These are phyloP conservation scores for Stramenopiles sp. DNA, from an alignment of 352 stramenopile species.

Conservation along the genomic window DNA sequence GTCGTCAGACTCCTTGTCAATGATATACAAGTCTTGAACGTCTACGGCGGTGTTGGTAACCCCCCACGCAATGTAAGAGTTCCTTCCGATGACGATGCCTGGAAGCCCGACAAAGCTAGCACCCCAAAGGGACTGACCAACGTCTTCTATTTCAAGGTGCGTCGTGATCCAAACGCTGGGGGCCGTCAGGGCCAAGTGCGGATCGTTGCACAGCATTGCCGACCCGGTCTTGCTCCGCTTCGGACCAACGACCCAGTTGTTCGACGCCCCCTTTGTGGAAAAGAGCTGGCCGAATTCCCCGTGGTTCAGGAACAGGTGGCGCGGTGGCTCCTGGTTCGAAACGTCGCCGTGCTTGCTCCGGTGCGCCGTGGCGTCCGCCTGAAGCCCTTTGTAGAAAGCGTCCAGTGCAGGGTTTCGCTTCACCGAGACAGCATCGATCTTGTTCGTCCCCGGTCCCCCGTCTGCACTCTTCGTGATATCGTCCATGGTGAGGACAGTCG, in stretches of 20 bases:
- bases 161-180: slow-evolving; percentile 19
- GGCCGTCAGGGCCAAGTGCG: slow-evolving; percentile 19
- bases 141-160: slow-evolving; percentile 1
- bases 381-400: too few relatives aligned
- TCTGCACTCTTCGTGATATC: slow-evolving; percentile 8
- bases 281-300: background rate
- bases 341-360: background rate
- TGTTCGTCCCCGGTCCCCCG: too few relatives aligned
- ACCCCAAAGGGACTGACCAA: background rate
- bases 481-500: slow-evolving; percentile 15
- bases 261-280: slow-evolving; percentile 13
- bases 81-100: slow-evolving; percentile 18
- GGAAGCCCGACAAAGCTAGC: slow-evolving; percentile 18
- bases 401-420: too few relatives aligned
- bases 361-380: too few relatives aligned
- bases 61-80: slow-evolving; percentile 19
- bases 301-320: background rate
- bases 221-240: background rate
- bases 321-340: background rate
- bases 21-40: slow-evolving; percentile 21
- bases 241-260: slow-evolving; percentile 21
- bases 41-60: slow-evolving; percentile 22
- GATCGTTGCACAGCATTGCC: slow-evolving; percentile 20
- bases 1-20: slow-evolving; percentile 13
- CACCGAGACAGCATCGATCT: too few relatives aligned